Percentiles rank a stretch among this genome's conserved stretches.
These are phyloP conservation scores for Suillus clintonianus DNA, from an alignment of 768 basidiomycete species.

Conservation along the genomic window DNA sequence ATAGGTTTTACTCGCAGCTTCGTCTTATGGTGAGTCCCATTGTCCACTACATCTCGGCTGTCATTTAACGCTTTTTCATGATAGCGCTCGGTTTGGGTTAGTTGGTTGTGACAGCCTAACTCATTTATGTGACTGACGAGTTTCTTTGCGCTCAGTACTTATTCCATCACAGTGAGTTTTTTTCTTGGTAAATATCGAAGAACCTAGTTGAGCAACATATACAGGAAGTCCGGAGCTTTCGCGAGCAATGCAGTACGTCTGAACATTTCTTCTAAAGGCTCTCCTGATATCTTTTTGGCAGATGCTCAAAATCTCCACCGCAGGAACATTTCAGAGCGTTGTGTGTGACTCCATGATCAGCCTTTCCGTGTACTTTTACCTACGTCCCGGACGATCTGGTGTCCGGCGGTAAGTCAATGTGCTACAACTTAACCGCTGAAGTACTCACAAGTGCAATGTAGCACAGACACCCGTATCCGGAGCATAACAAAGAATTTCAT, in stretches of 20 bases:
- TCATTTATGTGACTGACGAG: neutral
- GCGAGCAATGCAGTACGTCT: neutral
- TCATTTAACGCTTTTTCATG: neutral
- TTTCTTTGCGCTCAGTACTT: neutral
- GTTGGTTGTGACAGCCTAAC: neutral
- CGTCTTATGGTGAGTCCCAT: neutral
- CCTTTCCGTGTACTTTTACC: neutral
- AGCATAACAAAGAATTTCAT: neutral
- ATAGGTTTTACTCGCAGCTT: neutral
- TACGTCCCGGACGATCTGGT: neutral
- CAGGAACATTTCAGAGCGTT: neutral
- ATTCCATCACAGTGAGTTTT: neutral
- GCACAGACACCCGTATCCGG: slow-evolving; percentile 1
- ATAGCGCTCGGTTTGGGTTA: slow-evolving; percentile 1
- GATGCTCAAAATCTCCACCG: neutral
- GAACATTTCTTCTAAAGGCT: neutral
- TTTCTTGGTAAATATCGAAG: neutral
- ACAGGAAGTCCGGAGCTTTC: neutral
- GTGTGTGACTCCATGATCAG: neutral
- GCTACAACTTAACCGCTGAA: neutral
- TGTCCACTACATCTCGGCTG: neutral
- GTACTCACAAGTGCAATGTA: neutral
- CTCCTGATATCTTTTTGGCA: neutral
- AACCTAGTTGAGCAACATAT: neutral
- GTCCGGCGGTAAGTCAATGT: neutral